phyloP scores from a whole-genome alignment of 148 eudicot genomes.

The Bassia scoparia region DNA sequence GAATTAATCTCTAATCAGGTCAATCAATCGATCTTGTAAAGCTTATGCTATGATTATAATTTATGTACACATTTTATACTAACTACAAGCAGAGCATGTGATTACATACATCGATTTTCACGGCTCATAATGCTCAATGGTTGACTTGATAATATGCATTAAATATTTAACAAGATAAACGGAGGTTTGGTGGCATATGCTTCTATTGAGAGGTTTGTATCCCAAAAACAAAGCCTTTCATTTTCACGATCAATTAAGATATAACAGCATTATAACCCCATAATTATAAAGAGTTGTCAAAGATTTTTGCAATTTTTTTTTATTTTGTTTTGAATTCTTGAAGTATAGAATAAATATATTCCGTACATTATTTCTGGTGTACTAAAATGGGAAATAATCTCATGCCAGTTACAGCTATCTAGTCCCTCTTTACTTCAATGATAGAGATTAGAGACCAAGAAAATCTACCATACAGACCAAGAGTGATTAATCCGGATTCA shows the following conservation, averaged over 20 bases:
- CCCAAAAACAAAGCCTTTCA: not conserved
- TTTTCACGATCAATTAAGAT: conserved; percentile 10
- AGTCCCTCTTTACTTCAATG: not conserved
- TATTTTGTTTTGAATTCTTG: too few species aligned
- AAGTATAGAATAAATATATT: too few species aligned
- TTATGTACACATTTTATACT: not conserved
- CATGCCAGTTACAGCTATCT: not conserved
- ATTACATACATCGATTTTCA: not conserved
- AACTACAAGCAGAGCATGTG: not conserved
- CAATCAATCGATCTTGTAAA: too few species aligned
- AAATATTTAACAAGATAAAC: conserved; percentile 3
- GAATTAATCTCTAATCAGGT: too few species aligned
- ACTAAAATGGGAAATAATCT: conserved; percentile 1
- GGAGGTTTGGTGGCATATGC: conserved; percentile 16
- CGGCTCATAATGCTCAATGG: not conserved
- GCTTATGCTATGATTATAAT: too few species aligned
- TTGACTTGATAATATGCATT: conserved; percentile 10
- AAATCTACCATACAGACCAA: too few species aligned
- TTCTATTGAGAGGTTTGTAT: conserved; percentile 1
- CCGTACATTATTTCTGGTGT: too few species aligned
- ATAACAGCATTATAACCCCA: not conserved
- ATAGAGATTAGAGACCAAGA: not conserved
- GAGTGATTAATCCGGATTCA: too few species aligned
- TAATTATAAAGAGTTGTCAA: conserved; percentile 4
- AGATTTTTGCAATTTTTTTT: too few species aligned